These are phyloP conservation scores for Stagonosporopsis rhizophila DNA, from an alignment of 2,329 filamentous ascomycete species.

Conservation along the genomic window DNA sequence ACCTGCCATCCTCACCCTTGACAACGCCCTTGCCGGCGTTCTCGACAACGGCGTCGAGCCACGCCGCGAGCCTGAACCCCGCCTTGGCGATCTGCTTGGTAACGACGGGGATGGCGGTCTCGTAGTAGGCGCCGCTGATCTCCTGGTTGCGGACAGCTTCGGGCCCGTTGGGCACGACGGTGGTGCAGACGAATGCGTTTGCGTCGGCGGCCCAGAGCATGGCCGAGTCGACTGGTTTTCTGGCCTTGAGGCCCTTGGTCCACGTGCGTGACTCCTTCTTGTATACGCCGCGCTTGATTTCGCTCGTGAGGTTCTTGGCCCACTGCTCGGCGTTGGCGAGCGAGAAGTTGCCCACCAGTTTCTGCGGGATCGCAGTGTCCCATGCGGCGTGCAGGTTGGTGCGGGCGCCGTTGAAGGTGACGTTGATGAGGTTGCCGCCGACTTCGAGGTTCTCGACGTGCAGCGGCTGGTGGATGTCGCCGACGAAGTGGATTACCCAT, in stretches of 20 bases:
- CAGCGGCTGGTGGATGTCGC: conserved; percentile 78
- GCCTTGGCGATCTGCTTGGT: conserved; percentile 55
- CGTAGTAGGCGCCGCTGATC: conserved; percentile 47
- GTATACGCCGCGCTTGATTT: conserved; percentile 52
- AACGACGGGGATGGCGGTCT: conserved; percentile 49
- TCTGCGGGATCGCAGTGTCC: conserved; percentile 55
- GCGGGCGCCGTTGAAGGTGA: conserved; percentile 50
- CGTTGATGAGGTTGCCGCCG: conserved; percentile 55
- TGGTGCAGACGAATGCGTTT: conserved; percentile 53
- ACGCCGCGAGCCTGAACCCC: conserved; percentile 41
- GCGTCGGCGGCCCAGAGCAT: conserved; percentile 54
- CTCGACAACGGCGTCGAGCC: conserved; percentile 39
- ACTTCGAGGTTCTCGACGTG: conserved; percentile 59
- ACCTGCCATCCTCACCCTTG: conserved; percentile 16
- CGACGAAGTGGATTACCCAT: conserved; percentile 64
- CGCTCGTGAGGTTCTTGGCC: conserved; percentile 46
- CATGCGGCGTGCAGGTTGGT: conserved; percentile 56
- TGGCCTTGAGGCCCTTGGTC: conserved; percentile 48
- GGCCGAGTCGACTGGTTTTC: conserved; percentile 46
- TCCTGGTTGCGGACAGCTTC: conserved; percentile 48
- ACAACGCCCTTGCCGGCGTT: conserved; percentile 22
- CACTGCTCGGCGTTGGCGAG: conserved; percentile 49
- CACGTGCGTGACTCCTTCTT: conserved; percentile 41
- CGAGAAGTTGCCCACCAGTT: conserved; percentile 50
- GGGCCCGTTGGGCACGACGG: conserved; percentile 51